Base-by-base conservation (phyloP, 2,329 filamentous ascomycete genomes). In the Chaetomium sp. region DNA sequence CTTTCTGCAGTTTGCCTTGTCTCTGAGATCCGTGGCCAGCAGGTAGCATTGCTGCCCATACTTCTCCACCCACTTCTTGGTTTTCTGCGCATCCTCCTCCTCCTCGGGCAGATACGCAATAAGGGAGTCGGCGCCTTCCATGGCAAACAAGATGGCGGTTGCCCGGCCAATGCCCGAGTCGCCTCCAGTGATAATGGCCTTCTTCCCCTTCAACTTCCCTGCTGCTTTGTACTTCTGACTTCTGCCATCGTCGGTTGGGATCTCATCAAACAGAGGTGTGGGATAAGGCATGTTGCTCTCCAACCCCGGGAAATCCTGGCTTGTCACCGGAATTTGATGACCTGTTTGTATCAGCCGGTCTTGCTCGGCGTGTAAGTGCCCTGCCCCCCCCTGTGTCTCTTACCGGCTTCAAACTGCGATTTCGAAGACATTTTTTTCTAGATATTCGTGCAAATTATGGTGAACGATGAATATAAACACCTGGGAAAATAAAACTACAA, bases 91-190 rank as follows among this genome's bases (percentile, higher is more conserved):
- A 64, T 92, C 89, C 46, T 82, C 74, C 67, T 92, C 83, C 69
- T 95, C 89, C 37, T 87, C 80, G 0, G 86, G 83, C 0, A 91
- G 76, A 65, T 94, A 89, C 4, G 81, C 80, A 61, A 94, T 90
- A 56, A 87, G 76, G 50, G 79, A 82, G 59, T 88, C 82, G 11
- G 87, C 88, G 5, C 88, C 89, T 70, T 94, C 89, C 78, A 89
- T 86, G 41, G 88, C 88, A 64, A 86, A 94, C 0, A 94, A 76
- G 12, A 92, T 78, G 1, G 89, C 87, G 1, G 85, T 81, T 1
- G 89, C 84, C 40, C 87, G 82, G 6, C 89, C 88, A 61, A 94
- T 92, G 1, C 89, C 88, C 6, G 81, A 86, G 70, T 92, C 88
- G 3, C 89, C 89, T 12, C 88, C 88, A 0, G 89, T 92, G 65